Evolutionary conservation across 2,329 filamentous ascomycete genomes (phyloP).

Genomic region (Alternaria ethzedia): DNA sequence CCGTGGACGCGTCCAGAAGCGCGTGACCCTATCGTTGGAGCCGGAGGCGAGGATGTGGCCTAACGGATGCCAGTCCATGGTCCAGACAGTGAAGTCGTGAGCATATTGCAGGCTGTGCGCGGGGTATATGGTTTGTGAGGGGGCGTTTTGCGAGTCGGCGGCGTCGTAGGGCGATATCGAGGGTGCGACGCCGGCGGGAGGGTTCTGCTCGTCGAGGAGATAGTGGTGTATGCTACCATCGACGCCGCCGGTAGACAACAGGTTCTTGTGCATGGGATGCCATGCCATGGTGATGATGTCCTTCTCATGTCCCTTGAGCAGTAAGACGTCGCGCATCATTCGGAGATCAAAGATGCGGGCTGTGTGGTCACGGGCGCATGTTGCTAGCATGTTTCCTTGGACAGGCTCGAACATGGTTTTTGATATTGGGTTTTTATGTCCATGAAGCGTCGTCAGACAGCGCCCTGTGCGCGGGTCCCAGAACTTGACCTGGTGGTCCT

Average conservation of each 20-base stretch:
- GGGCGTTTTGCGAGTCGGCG: constrained; percentile 77
- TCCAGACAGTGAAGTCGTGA: constrained; percentile 96
- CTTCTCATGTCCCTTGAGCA: constrained; percentile 94
- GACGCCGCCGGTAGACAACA: constrained; percentile 88
- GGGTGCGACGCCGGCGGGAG: constrained; percentile 73
- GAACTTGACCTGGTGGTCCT: constrained; percentile 95
- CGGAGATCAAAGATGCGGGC: constrained; percentile 92
- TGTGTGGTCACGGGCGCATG: constrained; percentile 90
- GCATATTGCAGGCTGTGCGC: constrained; percentile 86
- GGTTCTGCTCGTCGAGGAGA: constrained; percentile 92
- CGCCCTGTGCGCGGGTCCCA: constrained; percentile 95
- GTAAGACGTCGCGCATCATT: constrained; percentile 97
- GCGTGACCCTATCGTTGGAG: constrained; percentile 93
- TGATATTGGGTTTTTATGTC: constrained; percentile 96
- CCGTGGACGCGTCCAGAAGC: constrained; percentile 92
- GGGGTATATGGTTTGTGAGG: constrained; percentile 89
- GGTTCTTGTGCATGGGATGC: constrained; percentile 89
- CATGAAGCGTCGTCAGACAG: constrained; percentile 91
- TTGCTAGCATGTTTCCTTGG: constrained; percentile 84
- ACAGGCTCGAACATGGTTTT: constrained; percentile 89
- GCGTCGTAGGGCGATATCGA: constrained; percentile 85
- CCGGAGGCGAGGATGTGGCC: constrained; percentile 95
- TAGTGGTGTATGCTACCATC: constrained; percentile 93
- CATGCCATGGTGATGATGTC: constrained; percentile 91
- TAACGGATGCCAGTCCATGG: constrained; percentile 94